These are phyloP conservation scores for Hypholoma sublateritium DNA, from an alignment of 768 basidiomycete genomes.

Conservation along the genomic window DNA sequence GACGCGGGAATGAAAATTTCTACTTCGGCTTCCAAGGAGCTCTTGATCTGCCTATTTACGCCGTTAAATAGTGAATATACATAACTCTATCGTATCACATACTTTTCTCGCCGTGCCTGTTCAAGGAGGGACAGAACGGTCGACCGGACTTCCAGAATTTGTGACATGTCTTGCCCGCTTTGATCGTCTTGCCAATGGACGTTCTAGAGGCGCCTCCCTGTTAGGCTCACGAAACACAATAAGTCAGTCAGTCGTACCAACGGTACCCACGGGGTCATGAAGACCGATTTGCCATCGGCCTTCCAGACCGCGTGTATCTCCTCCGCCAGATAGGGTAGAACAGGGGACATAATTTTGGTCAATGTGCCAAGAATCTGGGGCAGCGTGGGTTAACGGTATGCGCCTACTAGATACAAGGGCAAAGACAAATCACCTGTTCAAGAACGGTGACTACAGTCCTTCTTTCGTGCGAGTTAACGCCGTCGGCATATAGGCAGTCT, in stretches of 20 bases:
- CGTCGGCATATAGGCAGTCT: constrained; percentile 83
- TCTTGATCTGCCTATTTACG: constrained; percentile 64
- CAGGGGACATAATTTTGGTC: constrained; percentile 74
- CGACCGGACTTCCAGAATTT: constrained; percentile 58
- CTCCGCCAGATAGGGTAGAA: constrained; percentile 89
- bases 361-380: constrained; percentile 66
- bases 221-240: background rate
- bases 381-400: background rate
- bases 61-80: too few relatives aligned
- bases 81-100: too few relatives aligned
- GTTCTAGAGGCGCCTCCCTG: constrained; percentile 35
- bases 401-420: background rate
- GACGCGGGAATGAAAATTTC: constrained; percentile 54
- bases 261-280: constrained; percentile 65
- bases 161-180: constrained; percentile 62
- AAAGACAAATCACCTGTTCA: constrained; percentile 48
- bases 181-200: constrained; percentile 60
- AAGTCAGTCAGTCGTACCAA: constrained; percentile 46
- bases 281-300: constrained; percentile 55
- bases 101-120: constrained; percentile 77
- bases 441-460: constrained; percentile 70
- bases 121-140: constrained; percentile 71
- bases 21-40: constrained; percentile 76
- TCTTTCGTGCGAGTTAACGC: constrained; percentile 48
- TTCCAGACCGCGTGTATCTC: constrained; percentile 65